Evolutionary conservation across 1,139 yeast genomes (phyloP).

Genomic region (Suhomyces kunorum): DNA sequence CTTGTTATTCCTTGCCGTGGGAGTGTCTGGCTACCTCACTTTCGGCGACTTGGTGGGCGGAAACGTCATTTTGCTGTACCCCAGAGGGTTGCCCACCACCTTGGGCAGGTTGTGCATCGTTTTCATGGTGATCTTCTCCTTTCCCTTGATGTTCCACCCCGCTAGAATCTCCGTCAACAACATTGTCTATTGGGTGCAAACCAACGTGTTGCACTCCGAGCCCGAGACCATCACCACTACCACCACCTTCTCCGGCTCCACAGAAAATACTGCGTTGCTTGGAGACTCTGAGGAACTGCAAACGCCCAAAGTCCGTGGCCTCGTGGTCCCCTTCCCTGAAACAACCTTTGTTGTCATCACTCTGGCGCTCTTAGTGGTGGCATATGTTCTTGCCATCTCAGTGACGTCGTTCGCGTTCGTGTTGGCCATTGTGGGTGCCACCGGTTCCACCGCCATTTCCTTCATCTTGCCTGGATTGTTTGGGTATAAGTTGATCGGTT

Average conservation of each 20-base stretch:
- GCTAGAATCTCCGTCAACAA: constrained; percentile 84
- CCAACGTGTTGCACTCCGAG: constrained; percentile 2
- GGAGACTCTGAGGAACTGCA: constrained; percentile 17
- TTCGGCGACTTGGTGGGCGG: constrained; percentile 57
- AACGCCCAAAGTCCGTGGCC: constrained; percentile 15
- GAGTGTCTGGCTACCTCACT: constrained; percentile 46
- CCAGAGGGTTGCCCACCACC: constrained; percentile 48
- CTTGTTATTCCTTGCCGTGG: constrained; percentile 39
- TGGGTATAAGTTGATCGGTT: constrained; percentile 51
- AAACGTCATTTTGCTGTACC: constrained; percentile 74
- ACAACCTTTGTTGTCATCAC: constrained; percentile 52
- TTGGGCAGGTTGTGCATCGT: constrained; percentile 78
- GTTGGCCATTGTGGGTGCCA: constrained; percentile 59
- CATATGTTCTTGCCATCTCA: constrained; percentile 47
- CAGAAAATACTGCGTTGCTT: constrained; percentile 12
- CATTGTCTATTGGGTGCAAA: constrained; percentile 54
- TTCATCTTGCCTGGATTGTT: constrained; percentile 61
- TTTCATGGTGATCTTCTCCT: constrained; percentile 80
- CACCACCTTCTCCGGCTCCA: constrained; percentile 7
- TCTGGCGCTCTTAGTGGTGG: constrained; percentile 39
- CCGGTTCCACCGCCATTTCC: constrained; percentile 61
- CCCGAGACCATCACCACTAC: neutral
- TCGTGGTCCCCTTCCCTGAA: constrained; percentile 53
- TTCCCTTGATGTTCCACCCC: constrained; percentile 92
- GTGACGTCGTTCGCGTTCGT: constrained; percentile 57